A percentile compares a stretch with the other conserved stretches of the same genome.
phyloP scores from a whole-genome alignment of 768 basidiomycete species.

The Galerina sulciceps region DNA sequence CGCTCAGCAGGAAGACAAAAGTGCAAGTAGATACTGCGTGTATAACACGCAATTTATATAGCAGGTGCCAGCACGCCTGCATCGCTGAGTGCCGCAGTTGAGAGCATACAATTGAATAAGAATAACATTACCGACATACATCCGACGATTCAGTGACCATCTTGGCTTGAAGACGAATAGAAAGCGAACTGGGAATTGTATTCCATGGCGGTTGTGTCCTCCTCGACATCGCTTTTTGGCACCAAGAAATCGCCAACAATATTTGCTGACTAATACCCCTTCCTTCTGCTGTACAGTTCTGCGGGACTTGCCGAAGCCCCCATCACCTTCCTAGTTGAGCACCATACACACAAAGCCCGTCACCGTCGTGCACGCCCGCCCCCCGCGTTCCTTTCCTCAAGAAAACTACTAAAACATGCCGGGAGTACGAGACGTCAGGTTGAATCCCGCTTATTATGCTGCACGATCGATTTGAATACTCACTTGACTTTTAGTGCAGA shows the following conservation, averaged over 20 bases:
- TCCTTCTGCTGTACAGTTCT: constrained; percentile 44
- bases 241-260: too few relatives aligned
- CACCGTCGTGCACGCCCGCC: constrained; percentile 53
- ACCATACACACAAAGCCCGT: constrained; percentile 49
- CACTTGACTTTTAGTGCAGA: constrained; percentile 67
- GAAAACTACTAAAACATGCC: constrained; percentile 64
- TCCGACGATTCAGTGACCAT: neutral
- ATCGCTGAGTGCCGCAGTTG: too few relatives aligned
- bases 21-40: too few relatives aligned
- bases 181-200: neutral
- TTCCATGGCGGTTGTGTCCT: too few relatives aligned
- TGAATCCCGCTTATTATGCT: constrained; percentile 22
- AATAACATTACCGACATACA: neutral
- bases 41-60: too few relatives aligned
- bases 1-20: too few relatives aligned
- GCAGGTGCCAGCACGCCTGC: too few relatives aligned
- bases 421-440: constrained; percentile 85
- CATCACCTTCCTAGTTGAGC: constrained; percentile 18
- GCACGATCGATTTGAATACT: constrained; percentile 13
- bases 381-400: constrained; percentile 51
- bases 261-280: constrained; percentile 22
- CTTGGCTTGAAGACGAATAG: neutral
- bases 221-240: too few relatives aligned
- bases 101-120: neutral
- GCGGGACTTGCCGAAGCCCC: constrained; percentile 45